Evolutionary conservation across 2,329 filamentous ascomycete genomes (phyloP).

Genomic region (Monosporascus sp.): DNA sequence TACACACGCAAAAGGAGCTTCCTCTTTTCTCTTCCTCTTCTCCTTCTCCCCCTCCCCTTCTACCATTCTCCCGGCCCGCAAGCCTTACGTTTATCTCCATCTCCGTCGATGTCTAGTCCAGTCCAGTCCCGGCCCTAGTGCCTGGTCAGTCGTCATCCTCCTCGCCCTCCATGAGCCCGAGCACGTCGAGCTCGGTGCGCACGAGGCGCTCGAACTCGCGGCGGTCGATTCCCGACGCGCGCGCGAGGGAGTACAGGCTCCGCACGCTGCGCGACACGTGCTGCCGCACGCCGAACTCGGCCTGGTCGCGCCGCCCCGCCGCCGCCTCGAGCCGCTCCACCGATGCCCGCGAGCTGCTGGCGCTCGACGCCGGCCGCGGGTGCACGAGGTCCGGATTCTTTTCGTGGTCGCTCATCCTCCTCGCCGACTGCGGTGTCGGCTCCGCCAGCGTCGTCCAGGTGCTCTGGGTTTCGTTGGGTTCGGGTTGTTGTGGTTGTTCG

Average conservation of each 20-base stretch:
- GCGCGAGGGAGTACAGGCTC: constrained; percentile 68
- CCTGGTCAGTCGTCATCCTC: too few relatives aligned
- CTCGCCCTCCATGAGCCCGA: constrained; percentile 57
- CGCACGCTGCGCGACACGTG: constrained; percentile 74
- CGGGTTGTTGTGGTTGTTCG: constrained; percentile 12
- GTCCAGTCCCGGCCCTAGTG: too few relatives aligned
- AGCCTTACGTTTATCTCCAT: too few relatives aligned
- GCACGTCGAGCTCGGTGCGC: constrained; percentile 63
- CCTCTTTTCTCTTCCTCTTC: too few relatives aligned
- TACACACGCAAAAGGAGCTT: too few relatives aligned
- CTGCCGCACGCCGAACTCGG: constrained; percentile 70
- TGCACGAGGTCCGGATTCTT: constrained; percentile 35
- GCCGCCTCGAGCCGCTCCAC: constrained; percentile 58
- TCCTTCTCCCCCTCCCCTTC: too few relatives aligned
- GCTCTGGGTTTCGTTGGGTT: constrained; percentile 33
- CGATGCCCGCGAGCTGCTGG: constrained; percentile 52
- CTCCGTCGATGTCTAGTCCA: too few relatives aligned
- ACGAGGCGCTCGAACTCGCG: constrained; percentile 72
- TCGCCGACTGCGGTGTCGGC: constrained; percentile 23
- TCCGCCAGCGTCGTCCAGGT: constrained; percentile 41
- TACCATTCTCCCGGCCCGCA: too few relatives aligned
- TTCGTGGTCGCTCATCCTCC: too few relatives aligned
- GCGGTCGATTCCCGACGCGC: constrained; percentile 65
- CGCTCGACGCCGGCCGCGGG: constrained; percentile 54
- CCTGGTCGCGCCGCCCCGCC: constrained; percentile 53